Evolutionary conservation across 2,329 filamentous ascomycete genomes (phyloP).

Genomic region (Alternaria gansuensis): DNA sequence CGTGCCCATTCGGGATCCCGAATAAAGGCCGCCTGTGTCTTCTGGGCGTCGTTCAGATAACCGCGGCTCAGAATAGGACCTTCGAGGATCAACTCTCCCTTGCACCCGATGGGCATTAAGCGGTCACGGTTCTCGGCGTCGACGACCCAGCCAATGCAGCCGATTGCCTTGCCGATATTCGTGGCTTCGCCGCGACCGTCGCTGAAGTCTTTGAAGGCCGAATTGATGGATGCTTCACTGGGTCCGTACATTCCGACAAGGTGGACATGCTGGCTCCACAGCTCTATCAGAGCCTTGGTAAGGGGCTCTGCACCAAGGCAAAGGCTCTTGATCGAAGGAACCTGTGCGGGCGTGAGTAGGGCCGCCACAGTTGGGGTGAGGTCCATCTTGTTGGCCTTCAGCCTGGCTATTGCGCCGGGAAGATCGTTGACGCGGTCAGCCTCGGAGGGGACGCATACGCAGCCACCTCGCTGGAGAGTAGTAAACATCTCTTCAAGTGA

Average conservation of each 20-base stretch:
- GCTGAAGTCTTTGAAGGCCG: slow-evolving; percentile 42
- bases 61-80: slow-evolving; percentile 48
- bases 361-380: slow-evolving; percentile 68
- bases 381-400: slow-evolving; percentile 51
- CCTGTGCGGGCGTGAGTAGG: slow-evolving; percentile 55
- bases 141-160: slow-evolving; percentile 47
- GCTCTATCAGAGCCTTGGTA: slow-evolving; percentile 43
- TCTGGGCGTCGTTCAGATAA: slow-evolving; percentile 46
- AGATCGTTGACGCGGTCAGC: slow-evolving; percentile 63
- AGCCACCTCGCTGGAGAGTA: slow-evolving; percentile 61
- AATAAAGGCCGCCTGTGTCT: slow-evolving; percentile 45
- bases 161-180: slow-evolving; percentile 46
- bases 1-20: slow-evolving; percentile 42
- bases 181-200: slow-evolving; percentile 43
- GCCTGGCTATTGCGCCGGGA: slow-evolving; percentile 52
- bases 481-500: slow-evolving; percentile 65
- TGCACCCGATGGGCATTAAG: slow-evolving; percentile 46
- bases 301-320: slow-evolving; percentile 58
- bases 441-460: slow-evolving; percentile 65
- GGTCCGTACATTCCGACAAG: slow-evolving; percentile 47
- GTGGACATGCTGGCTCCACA: slow-evolving; percentile 36
- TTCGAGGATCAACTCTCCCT: slow-evolving; percentile 49
- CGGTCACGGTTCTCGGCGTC: slow-evolving; percentile 44
- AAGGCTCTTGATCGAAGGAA: slow-evolving; percentile 57
- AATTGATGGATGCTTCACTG: slow-evolving; percentile 48